Base-by-base conservation (phyloP, 1,284 basidiomycete species). In the Hemileia vastatrix region DNA sequence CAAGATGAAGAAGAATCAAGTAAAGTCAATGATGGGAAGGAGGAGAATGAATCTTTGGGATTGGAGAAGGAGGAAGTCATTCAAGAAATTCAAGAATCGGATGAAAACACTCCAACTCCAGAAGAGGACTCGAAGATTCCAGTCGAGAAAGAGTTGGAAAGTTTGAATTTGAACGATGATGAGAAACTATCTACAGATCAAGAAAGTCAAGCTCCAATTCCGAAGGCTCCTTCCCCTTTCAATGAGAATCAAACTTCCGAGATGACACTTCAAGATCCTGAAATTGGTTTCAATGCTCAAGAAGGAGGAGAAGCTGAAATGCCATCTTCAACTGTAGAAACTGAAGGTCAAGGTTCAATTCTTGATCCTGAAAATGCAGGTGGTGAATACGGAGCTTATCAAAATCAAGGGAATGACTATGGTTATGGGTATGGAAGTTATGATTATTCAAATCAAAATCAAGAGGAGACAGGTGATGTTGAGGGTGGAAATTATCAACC, bases 221-320 rank as follows among this genome's bases (percentile, higher is more conserved):
- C 8, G 18, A 40, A 21, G 11, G 52, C 21, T 13, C 55, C 57
- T 36, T 49, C 48, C 13, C 64, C 64, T 49, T 51, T 66, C 11
- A 63, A 64, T n/a, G 59, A 61, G 13, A 58, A 60, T 13, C 64
- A 65, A 57, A 63, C 63, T 31, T 61, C 63, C 6, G 53, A 61
- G 5, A 60, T 60, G 45, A 44, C 60, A n/a, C 45, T 56, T 21
- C 36, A 63, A 40, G 13, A 5, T 52, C 44, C 51, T 18, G 13
- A 24, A 54, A 1, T 44, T 27, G 33, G 50, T 13, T 9, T 15
- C 24, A 21, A 52, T 52, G 54, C 54, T 48, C 44, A 57, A 47
- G 55, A 57, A 23, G 6, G 21, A 15, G 54, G 33, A 44, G 45
- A 36, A 24, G n/a, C 40, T 18, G 24, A 31, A 3, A 31, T 47